Evolutionary conservation across 257 asterid genomes (phyloP).

Genomic region (Misopates orontium): DNA sequence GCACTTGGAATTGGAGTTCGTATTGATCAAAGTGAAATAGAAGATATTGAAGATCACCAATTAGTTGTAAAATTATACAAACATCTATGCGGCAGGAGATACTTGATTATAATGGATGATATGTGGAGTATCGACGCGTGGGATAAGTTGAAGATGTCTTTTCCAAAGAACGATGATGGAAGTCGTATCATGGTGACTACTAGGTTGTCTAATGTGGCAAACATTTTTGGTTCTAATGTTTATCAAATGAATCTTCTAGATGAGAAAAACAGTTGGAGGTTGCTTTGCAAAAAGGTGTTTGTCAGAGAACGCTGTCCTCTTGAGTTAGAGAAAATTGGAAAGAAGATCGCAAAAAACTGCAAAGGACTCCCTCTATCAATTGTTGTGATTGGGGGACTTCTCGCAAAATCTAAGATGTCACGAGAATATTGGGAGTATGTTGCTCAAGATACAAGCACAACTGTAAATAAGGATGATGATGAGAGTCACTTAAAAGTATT

Average conservation of each 20-base stretch:
- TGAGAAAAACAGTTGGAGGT: slow-evolving; percentile 2
- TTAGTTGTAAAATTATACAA: not conserved
- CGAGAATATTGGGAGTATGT: not conserved
- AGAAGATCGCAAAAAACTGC: slow-evolving; percentile 1
- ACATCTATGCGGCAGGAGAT: not conserved
- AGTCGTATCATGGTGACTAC: slow-evolving; percentile 1
- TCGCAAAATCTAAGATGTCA: not conserved
- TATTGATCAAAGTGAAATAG: not conserved
- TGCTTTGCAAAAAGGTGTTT: slow-evolving; percentile 7
- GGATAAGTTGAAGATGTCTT: not conserved
- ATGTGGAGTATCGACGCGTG: slow-evolving; percentile 5
- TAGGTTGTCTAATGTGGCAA: not conserved
- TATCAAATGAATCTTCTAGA: not conserved
- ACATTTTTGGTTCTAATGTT: slow-evolving; percentile 1
- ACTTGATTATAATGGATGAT: slow-evolving; percentile 6
- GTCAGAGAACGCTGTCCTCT: not conserved
- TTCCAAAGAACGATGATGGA: not conserved
- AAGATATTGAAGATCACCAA: not conserved
- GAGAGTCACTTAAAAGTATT: not conserved
- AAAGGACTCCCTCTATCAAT: slow-evolving; percentile 15
- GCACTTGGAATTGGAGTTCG: not conserved
- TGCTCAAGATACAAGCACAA: not conserved
- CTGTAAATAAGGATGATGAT: not conserved
- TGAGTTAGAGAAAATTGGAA: not conserved
- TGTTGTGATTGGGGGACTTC: slow-evolving; percentile 8